Base-by-base conservation (phyloP, 163 green algal genomes). In the Trebouxia gelatinosa region DNA sequence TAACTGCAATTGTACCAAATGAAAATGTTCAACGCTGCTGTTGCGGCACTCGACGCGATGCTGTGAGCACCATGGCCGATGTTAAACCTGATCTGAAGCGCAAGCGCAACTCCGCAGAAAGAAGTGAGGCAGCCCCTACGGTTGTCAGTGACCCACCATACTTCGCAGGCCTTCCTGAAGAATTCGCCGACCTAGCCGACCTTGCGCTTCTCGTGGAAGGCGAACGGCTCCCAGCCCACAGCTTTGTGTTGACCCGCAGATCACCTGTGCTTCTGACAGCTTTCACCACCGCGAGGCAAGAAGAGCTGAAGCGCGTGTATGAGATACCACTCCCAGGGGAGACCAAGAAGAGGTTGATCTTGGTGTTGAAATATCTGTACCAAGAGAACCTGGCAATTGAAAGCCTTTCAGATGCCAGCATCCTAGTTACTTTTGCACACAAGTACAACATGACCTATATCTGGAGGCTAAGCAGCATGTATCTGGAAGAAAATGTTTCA, bases 141-240 rank as follows among this genome's bases (percentile, higher is more conserved):
- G 43, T 13, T 13, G 43, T 54, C 43, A 13, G 9, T 54, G 43
- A 54, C 11, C 43, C 13, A 4, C 2, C 32, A n/a, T 70, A 70
- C 32, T n/a, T 70, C n/a, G 31, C 19, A 5, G 21, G 31, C 17
- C 11, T 70, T 21, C 61, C 61, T 21, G 61, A 39, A 2, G 32
- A 32, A 31, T 21, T 39, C 31, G 61, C 61, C 31, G 61, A 70
- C 31, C 61, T 70, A 23, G 61, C 61, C 39, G 61, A 70, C 31
- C 13, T 70, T 0, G 0, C 39, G 61, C 2, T 70, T 5, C 16
- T 43, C 2, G 61, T 70, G 11, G 31, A 70, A 40, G 31, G 19
- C 19, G 9, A 70, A 7, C 0, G 6, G 13, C 9, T 46, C 23
- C 61, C 61, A 11, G 32, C 26, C 13, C 61, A 70, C 19, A 70